Conservation (phyloP, 2,329 filamentous ascomycete species). For the Alternaria burnsii region DNA sequence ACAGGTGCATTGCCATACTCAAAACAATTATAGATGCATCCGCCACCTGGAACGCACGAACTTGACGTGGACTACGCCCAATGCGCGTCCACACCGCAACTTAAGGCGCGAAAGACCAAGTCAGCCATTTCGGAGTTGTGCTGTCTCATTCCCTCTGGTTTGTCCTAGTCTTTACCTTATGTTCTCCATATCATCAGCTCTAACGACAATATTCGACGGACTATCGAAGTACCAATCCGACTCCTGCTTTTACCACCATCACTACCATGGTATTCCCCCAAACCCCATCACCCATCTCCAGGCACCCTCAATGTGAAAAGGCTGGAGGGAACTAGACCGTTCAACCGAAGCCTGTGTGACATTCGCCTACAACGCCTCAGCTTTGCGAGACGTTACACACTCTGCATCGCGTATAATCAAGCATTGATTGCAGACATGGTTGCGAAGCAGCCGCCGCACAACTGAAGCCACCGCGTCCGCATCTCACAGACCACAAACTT, state of each 20-base stretch:
- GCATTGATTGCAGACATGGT: not conserved
- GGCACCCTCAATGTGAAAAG: not conserved
- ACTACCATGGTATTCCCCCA: not conserved
- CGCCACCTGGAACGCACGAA: not conserved
- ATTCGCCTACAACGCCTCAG: conserved; percentile 14
- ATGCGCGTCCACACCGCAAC: conserved; percentile 28
- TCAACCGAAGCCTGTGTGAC: conserved; percentile 16
- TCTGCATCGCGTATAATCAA: not conserved
- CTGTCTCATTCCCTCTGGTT: conserved; percentile 4
- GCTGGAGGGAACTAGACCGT: not conserved
- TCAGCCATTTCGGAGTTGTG: conserved; percentile 12
- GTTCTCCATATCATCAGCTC: not conserved
- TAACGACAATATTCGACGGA: not conserved
- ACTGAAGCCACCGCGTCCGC: not conserved
- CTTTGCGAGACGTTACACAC: conserved; percentile 2
- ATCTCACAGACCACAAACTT: not conserved
- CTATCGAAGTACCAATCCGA: not conserved
- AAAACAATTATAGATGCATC: conserved; percentile 17
- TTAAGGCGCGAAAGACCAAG: conserved; percentile 1
- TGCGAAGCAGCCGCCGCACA: not conserved
- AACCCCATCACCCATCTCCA: not conserved
- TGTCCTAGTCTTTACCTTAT: not conserved
- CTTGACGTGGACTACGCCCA: conserved; percentile 22
- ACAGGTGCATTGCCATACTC: conserved; percentile 11
- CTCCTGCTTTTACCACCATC: no score